Evolutionary conservation across 2,329 filamentous ascomycete species (phyloP).

Genomic region (Paradendryphiella salina): DNA sequence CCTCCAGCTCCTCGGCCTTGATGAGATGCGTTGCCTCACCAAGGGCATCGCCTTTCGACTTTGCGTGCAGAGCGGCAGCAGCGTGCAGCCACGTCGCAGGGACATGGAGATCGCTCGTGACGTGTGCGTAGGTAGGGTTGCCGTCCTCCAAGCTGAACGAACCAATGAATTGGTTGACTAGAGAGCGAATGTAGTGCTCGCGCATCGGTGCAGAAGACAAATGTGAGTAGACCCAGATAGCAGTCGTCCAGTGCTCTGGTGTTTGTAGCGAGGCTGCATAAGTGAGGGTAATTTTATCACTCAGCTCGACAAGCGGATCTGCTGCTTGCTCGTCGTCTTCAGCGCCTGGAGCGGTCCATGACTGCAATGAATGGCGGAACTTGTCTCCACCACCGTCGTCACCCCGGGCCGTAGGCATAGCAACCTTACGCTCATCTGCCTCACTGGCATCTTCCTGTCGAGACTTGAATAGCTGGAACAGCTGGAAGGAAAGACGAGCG

Average conservation of each 20-base stretch:
- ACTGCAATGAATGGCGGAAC: slow-evolving; percentile 33
- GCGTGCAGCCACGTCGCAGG: slow-evolving; percentile 82
- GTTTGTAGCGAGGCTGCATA: slow-evolving; percentile 45
- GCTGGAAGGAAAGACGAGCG: slow-evolving; percentile 79
- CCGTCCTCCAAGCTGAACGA: slow-evolving; percentile 63
- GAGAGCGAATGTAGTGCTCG: slow-evolving; percentile 71
- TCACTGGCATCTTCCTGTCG: slow-evolving; percentile 34
- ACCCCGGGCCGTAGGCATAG: slow-evolving; percentile 37
- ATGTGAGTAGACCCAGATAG: slow-evolving; percentile 77
- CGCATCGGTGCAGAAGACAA: slow-evolving; percentile 67
- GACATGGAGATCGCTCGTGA: slow-evolving; percentile 69
- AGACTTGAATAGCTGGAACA: slow-evolving; percentile 62
- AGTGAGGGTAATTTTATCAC: slow-evolving; percentile 60
- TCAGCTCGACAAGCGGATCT: slow-evolving; percentile 60
- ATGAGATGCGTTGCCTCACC: slow-evolving; percentile 69
- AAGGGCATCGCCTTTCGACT: slow-evolving; percentile 67
- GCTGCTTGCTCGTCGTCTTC: slow-evolving; percentile 57
- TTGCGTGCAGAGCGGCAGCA: slow-evolving; percentile 81
- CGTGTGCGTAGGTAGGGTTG: slow-evolving; percentile 59
- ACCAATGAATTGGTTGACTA: slow-evolving; percentile 62
- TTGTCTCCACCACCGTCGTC: slow-evolving; percentile 16
- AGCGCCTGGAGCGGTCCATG: slow-evolving; percentile 32
- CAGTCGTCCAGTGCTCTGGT: slow-evolving; percentile 48
- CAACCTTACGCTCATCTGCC: slow-evolving; percentile 33
- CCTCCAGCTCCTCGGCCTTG: slow-evolving; percentile 71